These are phyloP conservation scores for Penicillium frequentans DNA, from an alignment of 2,329 filamentous ascomycete genomes.

Conservation along the genomic window DNA sequence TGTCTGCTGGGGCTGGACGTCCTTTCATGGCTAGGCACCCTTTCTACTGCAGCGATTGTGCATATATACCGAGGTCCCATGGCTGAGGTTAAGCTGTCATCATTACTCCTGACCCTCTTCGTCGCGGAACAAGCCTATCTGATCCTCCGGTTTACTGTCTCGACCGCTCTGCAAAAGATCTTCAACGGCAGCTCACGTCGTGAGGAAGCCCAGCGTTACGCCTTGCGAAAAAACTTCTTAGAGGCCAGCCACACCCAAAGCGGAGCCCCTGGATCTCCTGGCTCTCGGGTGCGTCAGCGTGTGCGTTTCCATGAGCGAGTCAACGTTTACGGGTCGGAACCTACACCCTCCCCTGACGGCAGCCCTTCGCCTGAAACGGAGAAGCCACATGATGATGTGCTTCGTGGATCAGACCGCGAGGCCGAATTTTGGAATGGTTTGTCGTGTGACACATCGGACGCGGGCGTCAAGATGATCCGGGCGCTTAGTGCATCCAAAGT, in stretches of 20 bases:
- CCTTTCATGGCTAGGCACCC: conserved; percentile 87
- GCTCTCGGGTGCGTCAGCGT: conserved; percentile 19
- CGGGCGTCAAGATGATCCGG: conserved; percentile 54
- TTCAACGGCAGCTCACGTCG: conserved; percentile 81
- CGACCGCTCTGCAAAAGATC: conserved; percentile 70
- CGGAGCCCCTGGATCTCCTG: conserved; percentile 10
- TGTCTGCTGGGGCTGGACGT: conserved; percentile 86
- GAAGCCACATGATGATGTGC: conserved; percentile 23
- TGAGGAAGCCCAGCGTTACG: conserved; percentile 75
- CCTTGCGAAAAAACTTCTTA: conserved; percentile 73
- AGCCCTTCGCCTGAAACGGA: conserved; percentile 15
- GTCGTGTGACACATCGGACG: conserved; percentile 51
- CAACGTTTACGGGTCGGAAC: conserved; percentile 31
- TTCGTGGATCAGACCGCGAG: conserved; percentile 40
- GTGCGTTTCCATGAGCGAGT: conserved; percentile 38
- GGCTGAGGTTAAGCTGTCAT: conserved; percentile 71
- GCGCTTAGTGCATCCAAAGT: conserved; percentile 35
- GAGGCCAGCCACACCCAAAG: conserved; percentile 36
- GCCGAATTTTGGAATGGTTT: conserved; percentile 56
- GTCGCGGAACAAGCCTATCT: conserved; percentile 85
- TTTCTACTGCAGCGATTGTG: conserved; percentile 83
- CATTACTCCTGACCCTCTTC: conserved; percentile 74
- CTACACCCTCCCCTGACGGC: conserved; percentile 26
- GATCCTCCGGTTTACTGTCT: conserved; percentile 66
- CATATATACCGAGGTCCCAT: conserved; percentile 77